A percentile compares a stretch with the other conserved stretches of the same genome.
Conservation (phyloP, 495 filamentous ascomycete genomes). For the Podospora sp. region DNA sequence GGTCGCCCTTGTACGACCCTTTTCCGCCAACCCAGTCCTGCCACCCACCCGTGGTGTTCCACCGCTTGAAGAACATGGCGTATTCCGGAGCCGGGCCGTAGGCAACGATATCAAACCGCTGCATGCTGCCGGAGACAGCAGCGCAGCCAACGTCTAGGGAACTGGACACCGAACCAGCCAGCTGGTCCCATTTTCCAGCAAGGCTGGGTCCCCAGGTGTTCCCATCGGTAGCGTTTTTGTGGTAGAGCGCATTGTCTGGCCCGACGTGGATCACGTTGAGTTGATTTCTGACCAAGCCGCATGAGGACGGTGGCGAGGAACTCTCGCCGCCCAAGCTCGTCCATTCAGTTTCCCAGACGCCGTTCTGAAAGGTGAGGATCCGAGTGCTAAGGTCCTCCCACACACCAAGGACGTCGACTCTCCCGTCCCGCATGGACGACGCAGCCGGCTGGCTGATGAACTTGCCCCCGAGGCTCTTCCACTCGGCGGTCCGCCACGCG, state of each 20-base stretch:
- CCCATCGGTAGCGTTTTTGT: not conserved
- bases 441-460: not conserved
- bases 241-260: not conserved
- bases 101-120: not conserved
- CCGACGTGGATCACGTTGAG: not conserved
- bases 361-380: not conserved
- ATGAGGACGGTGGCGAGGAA: not conserved
- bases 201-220: not conserved
- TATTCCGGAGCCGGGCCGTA: not conserved
- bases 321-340: not conserved
- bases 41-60: not conserved
- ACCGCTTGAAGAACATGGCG: not conserved
- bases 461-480: not conserved
- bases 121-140: not conserved
- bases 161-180: not conserved
- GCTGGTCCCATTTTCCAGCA: not conserved
- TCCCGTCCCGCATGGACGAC: not conserved
- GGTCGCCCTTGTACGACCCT: not conserved
- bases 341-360: not conserved
- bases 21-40: not conserved
- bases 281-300: not conserved
- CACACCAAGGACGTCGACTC: not conserved
- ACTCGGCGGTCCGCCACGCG: not conserved
- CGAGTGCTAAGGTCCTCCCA: not conserved
- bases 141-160: not conserved